Evolutionary conservation across 2,329 filamentous ascomycete species (phyloP), one percentile per base, ranked within the genome.

Genomic region (Hypoxylon sp.): DNA sequence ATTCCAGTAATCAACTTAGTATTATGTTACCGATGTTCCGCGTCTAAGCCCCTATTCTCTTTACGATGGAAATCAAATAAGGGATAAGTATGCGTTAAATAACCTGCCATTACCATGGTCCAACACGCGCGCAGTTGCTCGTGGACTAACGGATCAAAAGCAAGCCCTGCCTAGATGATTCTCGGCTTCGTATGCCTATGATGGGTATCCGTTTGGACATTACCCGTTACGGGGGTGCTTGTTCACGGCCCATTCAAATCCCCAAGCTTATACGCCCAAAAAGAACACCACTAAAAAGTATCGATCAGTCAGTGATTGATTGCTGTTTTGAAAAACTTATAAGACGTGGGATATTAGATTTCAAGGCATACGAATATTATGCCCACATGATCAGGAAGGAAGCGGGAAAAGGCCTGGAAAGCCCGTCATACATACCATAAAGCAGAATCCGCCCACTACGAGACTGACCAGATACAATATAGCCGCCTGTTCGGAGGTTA

Each of bases 261-360:
- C 13, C 75, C 74, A 63, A 74, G 75, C 13, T 46, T 68, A 52
- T 76, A 75, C 4, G 72, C 72, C 74, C 74, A 75, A 23, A 73
- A 76, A 3, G 74, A 75, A n/a, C 75, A 75, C 72, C 74, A 76
- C 17, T 73, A 48, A 30, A 75, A 10, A 73, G 61, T 59, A 28
- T 67, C 63, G 21, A 65, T 52, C 23, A 3, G 10, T 60, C 17
- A 51, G 46, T 34, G 28, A 34, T 11, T 50, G 11, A n/a, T 5
- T 28, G 25, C 3, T 19, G 3, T 25, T 10, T 49, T 5, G 1
- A 1, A 9, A 7, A 30, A 30, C 1, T 49, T 49, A 30, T 30
- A 30, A 30, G 14, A 49, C 17, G 3, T 25, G 6, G 13, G 13
- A 17, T 7, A 30, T 17, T 17, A 9, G 13, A n/a, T n/a, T n/a